Evolutionary conservation across 306 rosid species (phyloP).

Genomic region (Psophocarpus tetragonolobus): DNA sequence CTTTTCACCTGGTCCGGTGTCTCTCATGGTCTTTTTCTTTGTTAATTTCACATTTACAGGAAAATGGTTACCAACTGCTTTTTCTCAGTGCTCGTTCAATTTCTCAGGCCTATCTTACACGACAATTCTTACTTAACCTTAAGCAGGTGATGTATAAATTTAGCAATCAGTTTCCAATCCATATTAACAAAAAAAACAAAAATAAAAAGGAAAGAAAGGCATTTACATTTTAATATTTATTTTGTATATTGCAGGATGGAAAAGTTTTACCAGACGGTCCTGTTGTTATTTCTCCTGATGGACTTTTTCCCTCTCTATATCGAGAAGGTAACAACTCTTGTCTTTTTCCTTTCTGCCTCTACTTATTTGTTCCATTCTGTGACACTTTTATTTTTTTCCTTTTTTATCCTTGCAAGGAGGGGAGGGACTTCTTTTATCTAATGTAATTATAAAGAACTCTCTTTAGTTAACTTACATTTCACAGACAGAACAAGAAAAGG

Average conservation of each 20-base stretch:
- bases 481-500: background rate
- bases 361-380: background rate
- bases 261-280: conserved; percentile 95
- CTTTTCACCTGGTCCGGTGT: conserved; percentile 3
- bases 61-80: conserved; percentile 92
- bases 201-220: background rate
- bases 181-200: conserved; percentile 10
- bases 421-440: background rate
- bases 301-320: conserved; percentile 91
- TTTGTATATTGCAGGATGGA: conserved; percentile 66
- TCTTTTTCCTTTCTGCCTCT: conserved; percentile 16
- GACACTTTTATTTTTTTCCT: background rate
- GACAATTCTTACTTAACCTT: conserved; percentile 87
- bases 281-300: conserved; percentile 95
- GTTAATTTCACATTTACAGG: conserved; percentile 57
- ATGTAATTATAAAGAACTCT: background rate
- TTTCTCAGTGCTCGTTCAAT: conserved; percentile 98
- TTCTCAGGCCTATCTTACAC: conserved; percentile 84
- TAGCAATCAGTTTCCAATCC: conserved; percentile 26
- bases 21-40: background rate
- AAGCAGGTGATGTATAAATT: conserved; percentile 69
- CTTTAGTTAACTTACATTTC: conserved; percentile 9
- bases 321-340: conserved; percentile 75
- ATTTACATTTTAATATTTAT: conserved; percentile 22
- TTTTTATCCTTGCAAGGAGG: background rate